phyloP scores from a whole-genome alignment of 2,329 filamentous ascomycete genomes.

The Phaeoacremonium minimum region DNA sequence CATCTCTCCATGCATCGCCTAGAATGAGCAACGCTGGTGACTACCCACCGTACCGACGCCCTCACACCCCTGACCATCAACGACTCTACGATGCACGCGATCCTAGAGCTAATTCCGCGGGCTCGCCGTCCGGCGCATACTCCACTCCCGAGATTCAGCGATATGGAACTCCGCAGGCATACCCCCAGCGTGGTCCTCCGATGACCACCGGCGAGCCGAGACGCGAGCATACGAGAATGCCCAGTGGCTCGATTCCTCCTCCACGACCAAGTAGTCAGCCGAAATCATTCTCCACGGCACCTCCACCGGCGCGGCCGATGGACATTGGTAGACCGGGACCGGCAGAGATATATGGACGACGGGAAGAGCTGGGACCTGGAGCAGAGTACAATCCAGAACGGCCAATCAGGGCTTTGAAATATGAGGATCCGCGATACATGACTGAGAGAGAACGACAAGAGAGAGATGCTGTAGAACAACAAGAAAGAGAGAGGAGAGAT shows the following conservation, averaged over 20 bases:
- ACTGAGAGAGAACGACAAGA: conserved; percentile 33
- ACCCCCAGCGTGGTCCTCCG: conserved; percentile 45
- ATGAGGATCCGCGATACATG: conserved; percentile 50
- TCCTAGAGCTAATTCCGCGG: conserved; percentile 30
- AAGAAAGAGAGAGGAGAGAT: conserved; percentile 27
- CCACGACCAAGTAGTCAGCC: conserved; percentile 48
- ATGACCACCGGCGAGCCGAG: conserved; percentile 36
- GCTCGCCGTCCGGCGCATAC: conserved; percentile 46
- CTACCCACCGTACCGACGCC: conserved; percentile 59
- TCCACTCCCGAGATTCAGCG: conserved; percentile 54
- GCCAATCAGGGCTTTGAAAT: conserved; percentile 36
- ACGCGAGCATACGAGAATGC: conserved; percentile 31
- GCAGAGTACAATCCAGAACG: conserved; percentile 52
- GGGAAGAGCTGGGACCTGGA: conserved; percentile 40
- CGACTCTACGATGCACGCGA: conserved; percentile 46
- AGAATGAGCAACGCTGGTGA: conserved; percentile 53
- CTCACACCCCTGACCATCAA: conserved; percentile 69
- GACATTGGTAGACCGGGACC: conserved; percentile 39
- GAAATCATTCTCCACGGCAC: conserved; percentile 39
- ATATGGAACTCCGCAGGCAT: conserved; percentile 56
- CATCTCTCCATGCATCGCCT: conserved; percentile 50
- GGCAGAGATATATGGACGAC: conserved; percentile 40
- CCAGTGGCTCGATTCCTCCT: conserved; percentile 31
- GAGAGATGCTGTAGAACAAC: conserved; percentile 29
- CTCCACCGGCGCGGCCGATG: conserved; percentile 35